A percentile compares a stretch with the other conserved stretches of the same genome.
Evolutionary conservation across 1,139 yeast genomes (phyloP).

Genomic region (Pichia sp.): DNA sequence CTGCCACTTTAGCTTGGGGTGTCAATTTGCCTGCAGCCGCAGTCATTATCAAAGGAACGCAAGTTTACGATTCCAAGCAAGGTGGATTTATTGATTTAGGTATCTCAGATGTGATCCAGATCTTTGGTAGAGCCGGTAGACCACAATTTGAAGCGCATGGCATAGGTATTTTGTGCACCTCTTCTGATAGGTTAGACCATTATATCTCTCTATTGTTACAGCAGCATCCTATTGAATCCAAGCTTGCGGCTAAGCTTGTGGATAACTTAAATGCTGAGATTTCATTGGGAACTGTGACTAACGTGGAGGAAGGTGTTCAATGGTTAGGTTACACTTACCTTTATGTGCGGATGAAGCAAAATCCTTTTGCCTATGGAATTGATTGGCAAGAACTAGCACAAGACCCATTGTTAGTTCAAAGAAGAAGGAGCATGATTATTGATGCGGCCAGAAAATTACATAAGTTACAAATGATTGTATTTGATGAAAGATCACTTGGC

Average conservation of each 20-base stretch:
- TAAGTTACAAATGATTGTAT: slow-evolving; percentile 85
- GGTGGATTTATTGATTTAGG: slow-evolving; percentile 95
- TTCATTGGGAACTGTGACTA: slow-evolving; percentile 90
- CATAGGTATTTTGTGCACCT: slow-evolving; percentile 85
- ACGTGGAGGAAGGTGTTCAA: slow-evolving; percentile 87
- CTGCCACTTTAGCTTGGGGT: slow-evolving; percentile 99
- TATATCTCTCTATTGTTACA: slow-evolving; percentile 84
- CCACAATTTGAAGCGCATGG: slow-evolving; percentile 94
- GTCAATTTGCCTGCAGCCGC: slow-evolving; percentile 98
- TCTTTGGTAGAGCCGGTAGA: slow-evolving; percentile 98
- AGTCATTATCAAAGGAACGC: slow-evolving; percentile 94
- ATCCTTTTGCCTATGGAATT: slow-evolving; percentile 91
- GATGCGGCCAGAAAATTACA: slow-evolving; percentile 81
- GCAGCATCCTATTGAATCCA: slow-evolving; percentile 95
- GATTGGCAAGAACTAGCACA: slow-evolving; percentile 79
- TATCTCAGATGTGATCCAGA: slow-evolving; percentile 93
- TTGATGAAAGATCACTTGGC: slow-evolving; percentile 78
- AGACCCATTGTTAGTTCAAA: slow-evolving; percentile 74
- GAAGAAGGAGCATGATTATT: slow-evolving; percentile 69
- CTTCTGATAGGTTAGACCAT: slow-evolving; percentile 77
- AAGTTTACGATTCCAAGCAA: slow-evolving; percentile 87
- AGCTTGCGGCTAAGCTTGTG: slow-evolving; percentile 67
- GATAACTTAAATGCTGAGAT: slow-evolving; percentile 96
- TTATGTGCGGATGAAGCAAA: slow-evolving; percentile 90
- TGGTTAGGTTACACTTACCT: slow-evolving; percentile 97